These are phyloP conservation scores for Linum usitatissimum DNA, from an alignment of 345 rosid species.

Conservation along the genomic window DNA sequence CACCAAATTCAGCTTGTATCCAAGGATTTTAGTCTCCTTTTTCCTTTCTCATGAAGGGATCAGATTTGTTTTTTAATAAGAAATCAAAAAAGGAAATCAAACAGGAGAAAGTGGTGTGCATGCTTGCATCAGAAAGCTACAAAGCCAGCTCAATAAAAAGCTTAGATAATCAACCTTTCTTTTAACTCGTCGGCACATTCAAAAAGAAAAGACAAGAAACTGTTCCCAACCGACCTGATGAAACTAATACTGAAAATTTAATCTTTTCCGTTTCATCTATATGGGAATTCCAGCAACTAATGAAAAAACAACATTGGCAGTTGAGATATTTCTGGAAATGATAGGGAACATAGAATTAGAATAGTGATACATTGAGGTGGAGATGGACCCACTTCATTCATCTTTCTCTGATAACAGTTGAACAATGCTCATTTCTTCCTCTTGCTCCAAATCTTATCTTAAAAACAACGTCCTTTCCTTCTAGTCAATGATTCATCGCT, in stretches of 20 bases:
- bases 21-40: neutral
- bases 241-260: too few species aligned
- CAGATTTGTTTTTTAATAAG: neutral
- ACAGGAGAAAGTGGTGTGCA: neutral
- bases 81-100: neutral
- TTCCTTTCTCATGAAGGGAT: neutral
- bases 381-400: neutral
- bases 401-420: neutral
- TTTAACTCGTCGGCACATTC: neutral
- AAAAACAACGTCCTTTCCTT: neutral
- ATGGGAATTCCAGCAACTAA: too few species aligned
- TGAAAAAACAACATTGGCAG: neutral
- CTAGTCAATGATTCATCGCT: neutral
- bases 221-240: neutral
- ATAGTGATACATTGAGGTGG: too few species aligned
- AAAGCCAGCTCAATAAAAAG: conserved; percentile 6
- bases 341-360: neutral
- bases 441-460: neutral
- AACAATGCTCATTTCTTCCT: neutral
- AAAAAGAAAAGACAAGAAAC: neutral
- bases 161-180: neutral
- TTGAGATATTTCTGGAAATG: neutral
- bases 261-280: too few species aligned
- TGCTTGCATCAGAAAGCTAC: neutral
- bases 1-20: neutral